These are phyloP conservation scores for Beauveria australis DNA, from an alignment of 2,329 filamentous ascomycete species.

Conservation along the genomic window DNA sequence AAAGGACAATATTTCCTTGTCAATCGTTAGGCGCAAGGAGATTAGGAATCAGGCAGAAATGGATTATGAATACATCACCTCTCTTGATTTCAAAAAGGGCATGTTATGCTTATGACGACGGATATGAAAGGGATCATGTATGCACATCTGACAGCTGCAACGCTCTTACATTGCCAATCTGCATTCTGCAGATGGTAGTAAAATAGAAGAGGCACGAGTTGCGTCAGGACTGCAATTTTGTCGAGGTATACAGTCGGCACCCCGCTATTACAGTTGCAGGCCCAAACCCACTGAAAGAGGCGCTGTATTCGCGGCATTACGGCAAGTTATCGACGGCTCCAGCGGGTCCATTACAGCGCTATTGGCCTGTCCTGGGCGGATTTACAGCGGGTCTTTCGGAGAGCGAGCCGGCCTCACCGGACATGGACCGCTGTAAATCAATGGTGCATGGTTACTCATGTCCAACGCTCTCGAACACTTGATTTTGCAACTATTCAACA, in stretches of 20 bases:
- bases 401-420: not conserved
- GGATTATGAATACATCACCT: slow-evolving; percentile 5
- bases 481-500: not conserved
- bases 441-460: not conserved
- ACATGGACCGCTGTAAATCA: not conserved
- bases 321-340: not conserved
- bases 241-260: not conserved
- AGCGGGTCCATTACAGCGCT: not conserved
- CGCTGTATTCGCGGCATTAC: not conserved
- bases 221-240: not conserved
- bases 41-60: not conserved
- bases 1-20: not conserved
- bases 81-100: not conserved
- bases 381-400: not conserved
- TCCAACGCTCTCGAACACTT: not conserved
- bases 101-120: not conserved
- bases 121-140: not conserved
- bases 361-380: not conserved
- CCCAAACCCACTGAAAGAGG: not conserved
- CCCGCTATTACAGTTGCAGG: not conserved
- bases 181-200: not conserved
- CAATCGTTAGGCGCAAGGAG: not conserved
- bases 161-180: no score
- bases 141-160: no score
- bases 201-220: not conserved